Conservation (phyloP, 805 yeast genomes). For the Sugiyamaella americana region DNA sequence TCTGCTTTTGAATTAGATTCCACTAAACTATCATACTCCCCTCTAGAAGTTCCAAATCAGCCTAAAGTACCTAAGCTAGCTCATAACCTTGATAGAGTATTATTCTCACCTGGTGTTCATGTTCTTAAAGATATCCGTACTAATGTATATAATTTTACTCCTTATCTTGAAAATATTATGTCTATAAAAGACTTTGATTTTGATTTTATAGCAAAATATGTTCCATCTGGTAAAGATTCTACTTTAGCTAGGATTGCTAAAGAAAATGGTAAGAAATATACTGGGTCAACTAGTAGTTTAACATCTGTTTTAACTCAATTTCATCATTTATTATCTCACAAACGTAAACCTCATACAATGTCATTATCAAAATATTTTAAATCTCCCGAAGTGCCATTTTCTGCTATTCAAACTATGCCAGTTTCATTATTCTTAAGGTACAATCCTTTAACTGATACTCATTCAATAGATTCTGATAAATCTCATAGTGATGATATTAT, state of each 20-base stretch:
- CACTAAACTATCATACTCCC: constrained; percentile 9
- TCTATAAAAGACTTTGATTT: constrained; percentile 63
- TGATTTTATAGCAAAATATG: constrained; percentile 48
- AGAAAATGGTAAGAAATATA: constrained; percentile 36
- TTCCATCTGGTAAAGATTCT: constrained; percentile 63
- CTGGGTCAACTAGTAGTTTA: constrained; percentile 85
- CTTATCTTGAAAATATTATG: constrained; percentile 52
- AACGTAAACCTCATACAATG: constrained; percentile 44
- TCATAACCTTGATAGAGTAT: constrained; percentile 61
- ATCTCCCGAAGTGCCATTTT: constrained; percentile 28
- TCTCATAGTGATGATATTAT: constrained; percentile 61
- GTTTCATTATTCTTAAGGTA: constrained; percentile 51
- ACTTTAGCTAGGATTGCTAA: constrained; percentile 45
- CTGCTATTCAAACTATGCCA: constrained; percentile 46
- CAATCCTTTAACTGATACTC: constrained; percentile 38
- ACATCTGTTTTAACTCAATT: constrained; percentile 69
- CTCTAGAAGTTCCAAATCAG: constrained; percentile 20
- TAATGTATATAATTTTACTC: constrained; percentile 61
- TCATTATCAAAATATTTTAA: constrained; percentile 40
- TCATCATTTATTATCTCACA: constrained; percentile 63
- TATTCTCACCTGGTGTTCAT: constrained; percentile 79
- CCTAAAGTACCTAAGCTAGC: constrained; percentile 49
- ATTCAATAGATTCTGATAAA: constrained; percentile 67
- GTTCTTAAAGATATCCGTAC: constrained; percentile 73
- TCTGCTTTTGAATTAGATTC: constrained; percentile 7